These are phyloP conservation scores for Talaromyces islandicus DNA, from an alignment of 2,329 filamentous ascomycete genomes.

Conservation along the genomic window DNA sequence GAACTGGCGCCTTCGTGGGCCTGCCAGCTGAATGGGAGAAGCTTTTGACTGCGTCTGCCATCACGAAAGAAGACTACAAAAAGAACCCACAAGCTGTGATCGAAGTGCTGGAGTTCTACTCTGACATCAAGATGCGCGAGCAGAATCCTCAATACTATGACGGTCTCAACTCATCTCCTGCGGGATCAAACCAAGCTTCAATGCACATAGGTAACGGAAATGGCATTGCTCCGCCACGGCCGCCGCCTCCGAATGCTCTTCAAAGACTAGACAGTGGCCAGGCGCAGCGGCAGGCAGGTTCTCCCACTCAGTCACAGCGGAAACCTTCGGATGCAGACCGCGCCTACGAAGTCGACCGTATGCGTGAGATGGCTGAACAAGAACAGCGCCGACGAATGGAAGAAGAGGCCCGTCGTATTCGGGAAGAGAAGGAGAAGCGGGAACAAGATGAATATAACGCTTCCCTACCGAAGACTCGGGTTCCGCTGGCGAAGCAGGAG, in stretches of 20 bases:
- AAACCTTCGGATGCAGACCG: constrained; percentile 56
- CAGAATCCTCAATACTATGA: constrained; percentile 57
- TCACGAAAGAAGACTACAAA: constrained; percentile 97
- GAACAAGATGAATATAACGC: constrained; percentile 88
- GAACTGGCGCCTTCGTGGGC: constrained; percentile 90
- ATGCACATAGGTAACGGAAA: constrained; percentile 48
- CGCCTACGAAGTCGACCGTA: constrained; percentile 38
- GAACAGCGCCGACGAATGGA: constrained; percentile 43
- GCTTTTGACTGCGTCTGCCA: constrained; percentile 88
- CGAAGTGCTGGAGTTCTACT: constrained; percentile 65
- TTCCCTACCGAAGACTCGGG: constrained; percentile 73
- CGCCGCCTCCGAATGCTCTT: constrained; percentile 50
- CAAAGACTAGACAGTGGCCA: constrained; percentile 42
- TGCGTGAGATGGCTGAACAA: constrained; percentile 54
- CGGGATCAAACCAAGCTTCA: constrained; percentile 38
- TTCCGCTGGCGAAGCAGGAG: constrained; percentile 82
- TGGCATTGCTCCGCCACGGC: constrained; percentile 64
- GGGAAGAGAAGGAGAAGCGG: constrained; percentile 59
- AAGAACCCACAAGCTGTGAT: constrained; percentile 80
- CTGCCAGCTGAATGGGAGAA: constrained; percentile 96
- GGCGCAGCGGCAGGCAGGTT: constrained; percentile 25
- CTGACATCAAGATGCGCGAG: constrained; percentile 60
- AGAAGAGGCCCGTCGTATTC: constrained; percentile 48
- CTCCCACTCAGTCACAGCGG: constrained; percentile 29
- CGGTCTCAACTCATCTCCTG: constrained; percentile 59